These are phyloP conservation scores for Chenopodium berlandieri DNA, from an alignment of 148 eudicot species.

Conservation along the genomic window DNA sequence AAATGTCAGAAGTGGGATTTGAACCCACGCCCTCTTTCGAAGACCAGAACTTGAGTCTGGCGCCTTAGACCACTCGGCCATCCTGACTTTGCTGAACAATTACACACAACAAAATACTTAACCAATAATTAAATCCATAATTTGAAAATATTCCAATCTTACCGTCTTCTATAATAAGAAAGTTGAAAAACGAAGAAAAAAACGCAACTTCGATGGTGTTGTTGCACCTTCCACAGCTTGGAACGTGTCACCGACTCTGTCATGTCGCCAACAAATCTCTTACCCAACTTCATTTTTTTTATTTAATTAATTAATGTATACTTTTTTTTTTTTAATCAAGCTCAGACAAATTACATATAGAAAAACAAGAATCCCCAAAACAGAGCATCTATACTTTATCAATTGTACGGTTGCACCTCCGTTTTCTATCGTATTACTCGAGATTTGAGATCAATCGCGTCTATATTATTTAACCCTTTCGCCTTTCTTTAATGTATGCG, in stretches of 20 bases:
- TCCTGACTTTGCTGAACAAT: not conserved
- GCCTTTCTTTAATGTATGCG: too few species aligned
- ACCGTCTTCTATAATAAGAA: not conserved
- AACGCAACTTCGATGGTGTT: not conserved
- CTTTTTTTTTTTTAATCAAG: too few species aligned
- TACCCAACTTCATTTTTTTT: not conserved
- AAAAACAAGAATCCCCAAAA: not conserved
- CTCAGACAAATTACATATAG: too few species aligned
- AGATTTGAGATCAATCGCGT: not conserved
- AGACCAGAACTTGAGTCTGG: slow-evolving; percentile 21
- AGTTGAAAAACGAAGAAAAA: not conserved
- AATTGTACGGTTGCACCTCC: too few species aligned
- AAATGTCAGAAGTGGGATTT: slow-evolving; percentile 16
- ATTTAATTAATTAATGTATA: too few species aligned
- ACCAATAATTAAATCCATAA: too few species aligned
- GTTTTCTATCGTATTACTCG: too few species aligned
- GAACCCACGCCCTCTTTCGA: slow-evolving; percentile 18
- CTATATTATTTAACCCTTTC: not conserved
- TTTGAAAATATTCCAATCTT: not conserved
- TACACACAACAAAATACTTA: accelerated
- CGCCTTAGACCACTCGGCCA: slow-evolving; percentile 20
- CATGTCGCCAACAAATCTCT: slow-evolving; percentile 11
- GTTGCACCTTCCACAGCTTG: not conserved
- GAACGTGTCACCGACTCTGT: slow-evolving; percentile 23
- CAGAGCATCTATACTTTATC: not conserved